phyloP scores from a whole-genome alignment of 106 monocot species.

The Platanthera guangdongensis region DNA sequence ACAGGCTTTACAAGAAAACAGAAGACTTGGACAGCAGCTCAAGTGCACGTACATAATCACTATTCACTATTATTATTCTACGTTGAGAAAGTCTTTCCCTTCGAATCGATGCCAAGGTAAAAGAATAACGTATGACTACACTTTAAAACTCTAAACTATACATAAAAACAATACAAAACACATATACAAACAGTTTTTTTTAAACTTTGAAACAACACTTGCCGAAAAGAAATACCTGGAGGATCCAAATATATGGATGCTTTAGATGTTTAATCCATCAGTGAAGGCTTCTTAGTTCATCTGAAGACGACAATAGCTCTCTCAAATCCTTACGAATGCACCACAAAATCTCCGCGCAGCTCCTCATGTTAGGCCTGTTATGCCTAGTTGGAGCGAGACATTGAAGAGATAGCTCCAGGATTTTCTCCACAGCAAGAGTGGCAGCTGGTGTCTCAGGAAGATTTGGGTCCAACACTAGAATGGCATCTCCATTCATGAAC shows the following conservation, averaged over 20 bases:
- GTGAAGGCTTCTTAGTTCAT: background rate
- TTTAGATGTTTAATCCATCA: background rate
- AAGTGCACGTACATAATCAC: background rate
- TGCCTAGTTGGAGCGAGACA: conserved; percentile 16
- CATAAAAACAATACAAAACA: background rate
- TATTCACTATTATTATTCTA: background rate
- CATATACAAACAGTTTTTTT: background rate
- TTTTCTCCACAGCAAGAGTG: conserved; percentile 15
- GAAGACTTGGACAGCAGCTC: background rate
- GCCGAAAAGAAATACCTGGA: background rate
- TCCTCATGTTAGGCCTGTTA: conserved; percentile 18
- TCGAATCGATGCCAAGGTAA: background rate
- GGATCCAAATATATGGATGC: background rate
- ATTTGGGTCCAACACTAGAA: conserved; percentile 13
- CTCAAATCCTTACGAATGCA: conserved; percentile 18
- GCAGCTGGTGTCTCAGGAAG: conserved; percentile 9
- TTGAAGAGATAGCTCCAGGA: conserved; percentile 17
- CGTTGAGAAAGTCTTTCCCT: background rate
- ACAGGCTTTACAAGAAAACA: background rate
- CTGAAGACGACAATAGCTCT: conserved; percentile 15
- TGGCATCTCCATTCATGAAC: conserved; percentile 17
- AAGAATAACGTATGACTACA: background rate
- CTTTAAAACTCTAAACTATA: background rate
- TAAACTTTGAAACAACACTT: background rate
- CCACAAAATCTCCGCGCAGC: conserved; percentile 21